Evolutionary conservation across 148 eudicot species (phyloP).

Genomic region (Pharnaceum exiguum): DNA sequence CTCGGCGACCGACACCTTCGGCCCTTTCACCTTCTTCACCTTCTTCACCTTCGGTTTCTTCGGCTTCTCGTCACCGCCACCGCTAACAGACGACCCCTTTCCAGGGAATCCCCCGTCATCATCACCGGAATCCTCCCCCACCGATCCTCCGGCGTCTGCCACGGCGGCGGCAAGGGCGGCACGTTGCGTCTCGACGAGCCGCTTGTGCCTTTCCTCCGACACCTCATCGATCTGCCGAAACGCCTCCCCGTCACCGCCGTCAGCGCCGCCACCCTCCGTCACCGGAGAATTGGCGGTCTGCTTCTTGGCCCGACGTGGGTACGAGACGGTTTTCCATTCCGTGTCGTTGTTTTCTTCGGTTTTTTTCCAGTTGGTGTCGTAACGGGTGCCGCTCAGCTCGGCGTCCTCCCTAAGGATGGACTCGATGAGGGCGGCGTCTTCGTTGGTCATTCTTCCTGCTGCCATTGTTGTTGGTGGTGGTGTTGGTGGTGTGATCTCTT

Average conservation of each 20-base stretch:
- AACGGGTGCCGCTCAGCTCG: conserved; percentile 17
- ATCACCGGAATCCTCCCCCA: too few species aligned
- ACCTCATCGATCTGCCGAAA: too few species aligned
- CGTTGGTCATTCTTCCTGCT: conserved; percentile 5
- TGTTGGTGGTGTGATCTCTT: too few species aligned
- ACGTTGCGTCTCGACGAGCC: not conserved
- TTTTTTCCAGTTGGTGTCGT: too few species aligned
- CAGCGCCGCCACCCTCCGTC: too few species aligned
- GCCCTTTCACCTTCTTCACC: conserved; percentile 41
- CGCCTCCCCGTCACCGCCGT: not conserved
- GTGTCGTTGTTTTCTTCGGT: not conserved
- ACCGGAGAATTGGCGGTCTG: too few species aligned
- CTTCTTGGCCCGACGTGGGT: conserved; percentile 7
- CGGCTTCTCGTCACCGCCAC: not conserved
- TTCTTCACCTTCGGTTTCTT: conserved; percentile 17
- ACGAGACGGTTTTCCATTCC: conserved; percentile 25
- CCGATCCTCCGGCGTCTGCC: too few species aligned
- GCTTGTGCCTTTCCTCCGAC: not conserved
- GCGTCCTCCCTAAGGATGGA: conserved; percentile 17
- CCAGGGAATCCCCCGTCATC: not conserved
- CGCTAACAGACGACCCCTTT: not conserved
- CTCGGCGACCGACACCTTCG: conserved; percentile 46
- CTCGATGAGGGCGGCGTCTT: conserved; percentile 22
- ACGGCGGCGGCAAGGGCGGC: too few species aligned
- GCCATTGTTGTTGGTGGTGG: too few species aligned